Evolutionary conservation across 768 basidiomycete species (phyloP).

Genomic region (Pulveroboletus ravenelii): DNA sequence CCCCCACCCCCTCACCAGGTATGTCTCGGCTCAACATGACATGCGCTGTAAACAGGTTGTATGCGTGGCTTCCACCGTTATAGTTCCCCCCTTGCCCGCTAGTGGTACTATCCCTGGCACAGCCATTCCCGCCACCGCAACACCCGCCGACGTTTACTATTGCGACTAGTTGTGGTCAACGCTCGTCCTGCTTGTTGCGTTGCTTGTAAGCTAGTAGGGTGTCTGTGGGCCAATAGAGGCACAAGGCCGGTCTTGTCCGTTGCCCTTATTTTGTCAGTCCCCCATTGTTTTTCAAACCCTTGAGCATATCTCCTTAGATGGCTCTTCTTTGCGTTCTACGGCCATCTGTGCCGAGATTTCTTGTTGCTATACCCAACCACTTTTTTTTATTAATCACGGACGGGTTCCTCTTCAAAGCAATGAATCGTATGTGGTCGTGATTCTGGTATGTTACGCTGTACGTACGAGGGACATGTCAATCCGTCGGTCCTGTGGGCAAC

Average conservation of each 20-base stretch:
- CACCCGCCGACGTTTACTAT: conserved; percentile 39
- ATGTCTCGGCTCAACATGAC: background rate
- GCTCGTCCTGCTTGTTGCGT: background rate
- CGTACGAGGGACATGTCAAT: conserved; percentile 17
- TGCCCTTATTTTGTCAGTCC: background rate
- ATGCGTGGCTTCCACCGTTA: conserved; percentile 41
- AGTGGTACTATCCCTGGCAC: conserved; percentile 29
- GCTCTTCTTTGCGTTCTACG: conserved; percentile 1
- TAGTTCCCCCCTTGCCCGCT: conserved; percentile 40
- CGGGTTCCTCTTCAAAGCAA: conserved; percentile 6
- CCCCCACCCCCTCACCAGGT: background rate
- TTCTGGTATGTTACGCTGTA: conserved; percentile 23
- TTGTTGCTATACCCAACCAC: conserved; percentile 24
- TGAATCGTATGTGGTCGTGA: conserved; percentile 22
- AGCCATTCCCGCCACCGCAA: conserved; percentile 32
- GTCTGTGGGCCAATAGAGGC: conserved; percentile 15
- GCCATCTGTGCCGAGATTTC: background rate
- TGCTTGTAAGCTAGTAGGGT: conserved; percentile 5
- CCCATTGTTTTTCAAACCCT: background rate
- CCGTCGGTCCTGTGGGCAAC: conserved; percentile 14
- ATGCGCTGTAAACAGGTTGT: conserved; percentile 38
- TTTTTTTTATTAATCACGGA: conserved; percentile 1
- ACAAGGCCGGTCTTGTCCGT: conserved; percentile 25
- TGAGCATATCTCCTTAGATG: conserved; percentile 2
- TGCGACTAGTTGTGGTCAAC: conserved; percentile 39